Conservation (phyloP, 164 flowering plant species). For the Tinospora cordifolia region DNA sequence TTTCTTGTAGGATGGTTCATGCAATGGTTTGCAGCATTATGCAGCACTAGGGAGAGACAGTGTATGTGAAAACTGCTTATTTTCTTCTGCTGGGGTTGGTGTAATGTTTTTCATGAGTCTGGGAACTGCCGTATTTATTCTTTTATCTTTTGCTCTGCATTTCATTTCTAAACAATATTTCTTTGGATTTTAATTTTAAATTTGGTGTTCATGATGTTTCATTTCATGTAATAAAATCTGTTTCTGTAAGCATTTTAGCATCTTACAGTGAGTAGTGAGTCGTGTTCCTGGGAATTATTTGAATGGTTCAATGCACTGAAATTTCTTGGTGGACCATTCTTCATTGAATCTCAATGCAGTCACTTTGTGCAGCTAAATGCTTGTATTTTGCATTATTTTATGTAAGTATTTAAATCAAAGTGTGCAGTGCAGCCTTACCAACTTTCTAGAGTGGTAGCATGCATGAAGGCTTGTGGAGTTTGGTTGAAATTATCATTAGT, state of each 20-base stretch:
- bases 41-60: slow-evolving; percentile 93
- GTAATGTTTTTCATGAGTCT: neutral
- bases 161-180: neutral
- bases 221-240: neutral
- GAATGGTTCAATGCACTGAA: too few relatives aligned
- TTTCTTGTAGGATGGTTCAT: slow-evolving; percentile 80
- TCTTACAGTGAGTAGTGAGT: neutral
- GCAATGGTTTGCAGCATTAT: slow-evolving; percentile 97
- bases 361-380: neutral
- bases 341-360: neutral
- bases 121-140: neutral
- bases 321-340: neutral
- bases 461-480: neutral
- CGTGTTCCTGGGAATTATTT: too few relatives aligned
- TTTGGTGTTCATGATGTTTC: neutral
- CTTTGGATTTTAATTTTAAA: neutral
- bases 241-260: neutral
- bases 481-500: neutral
- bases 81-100: neutral
- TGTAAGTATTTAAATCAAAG: neutral
- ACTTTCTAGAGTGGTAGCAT: neutral
- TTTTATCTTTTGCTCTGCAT: neutral
- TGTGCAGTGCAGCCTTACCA: neutral
- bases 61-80: slow-evolving; percentile 40
- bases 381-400: neutral